phyloP scores from a whole-genome alignment of 768 basidiomycete genomes.

The Termitomyces sp. region DNA sequence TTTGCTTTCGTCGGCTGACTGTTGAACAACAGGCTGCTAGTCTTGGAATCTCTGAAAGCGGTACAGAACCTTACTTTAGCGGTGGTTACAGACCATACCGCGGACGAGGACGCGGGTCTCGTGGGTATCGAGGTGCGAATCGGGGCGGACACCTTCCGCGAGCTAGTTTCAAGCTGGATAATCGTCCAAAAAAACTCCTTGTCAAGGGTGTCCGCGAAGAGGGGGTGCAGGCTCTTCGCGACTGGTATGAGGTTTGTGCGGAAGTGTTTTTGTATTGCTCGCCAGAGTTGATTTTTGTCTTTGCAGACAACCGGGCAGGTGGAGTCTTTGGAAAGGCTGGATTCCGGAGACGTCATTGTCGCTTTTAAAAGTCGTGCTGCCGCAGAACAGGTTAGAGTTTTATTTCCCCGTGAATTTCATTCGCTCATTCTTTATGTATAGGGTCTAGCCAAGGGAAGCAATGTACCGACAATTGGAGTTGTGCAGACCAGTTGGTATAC shows the following conservation, averaged over 20 bases:
- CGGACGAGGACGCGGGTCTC: constrained; percentile 55
- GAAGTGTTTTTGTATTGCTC: not conserved
- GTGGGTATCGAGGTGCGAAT: constrained; percentile 55
- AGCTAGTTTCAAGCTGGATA: constrained; percentile 83
- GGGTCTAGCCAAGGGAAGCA: constrained; percentile 68
- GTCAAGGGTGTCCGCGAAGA: constrained; percentile 59
- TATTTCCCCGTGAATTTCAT: not conserved
- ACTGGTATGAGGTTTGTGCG: constrained; percentile 79
- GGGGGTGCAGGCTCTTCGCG: constrained; percentile 53
- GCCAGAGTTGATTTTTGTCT: constrained; percentile 5
- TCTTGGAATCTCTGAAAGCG: constrained; percentile 59
- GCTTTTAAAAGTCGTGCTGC: constrained; percentile 64
- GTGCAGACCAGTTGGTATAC: constrained; percentile 67
- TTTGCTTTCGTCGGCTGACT: not conserved
- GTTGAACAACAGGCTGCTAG: constrained; percentile 53
- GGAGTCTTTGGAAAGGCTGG: constrained; percentile 52
- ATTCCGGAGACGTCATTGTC: constrained; percentile 57
- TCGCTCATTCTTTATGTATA: constrained; percentile 22
- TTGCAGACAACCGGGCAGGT: constrained; percentile 62
- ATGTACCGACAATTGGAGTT: constrained; percentile 58
- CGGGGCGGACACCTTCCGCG: constrained; percentile 60
- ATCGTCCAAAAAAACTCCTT: constrained; percentile 75
- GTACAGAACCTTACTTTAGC: constrained; percentile 29
- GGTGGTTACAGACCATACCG: constrained; percentile 61
- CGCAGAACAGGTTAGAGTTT: constrained; percentile 64